Evolutionary conservation across 2,329 filamentous ascomycete species (phyloP).

Genomic region (Beauveria bassiana): DNA sequence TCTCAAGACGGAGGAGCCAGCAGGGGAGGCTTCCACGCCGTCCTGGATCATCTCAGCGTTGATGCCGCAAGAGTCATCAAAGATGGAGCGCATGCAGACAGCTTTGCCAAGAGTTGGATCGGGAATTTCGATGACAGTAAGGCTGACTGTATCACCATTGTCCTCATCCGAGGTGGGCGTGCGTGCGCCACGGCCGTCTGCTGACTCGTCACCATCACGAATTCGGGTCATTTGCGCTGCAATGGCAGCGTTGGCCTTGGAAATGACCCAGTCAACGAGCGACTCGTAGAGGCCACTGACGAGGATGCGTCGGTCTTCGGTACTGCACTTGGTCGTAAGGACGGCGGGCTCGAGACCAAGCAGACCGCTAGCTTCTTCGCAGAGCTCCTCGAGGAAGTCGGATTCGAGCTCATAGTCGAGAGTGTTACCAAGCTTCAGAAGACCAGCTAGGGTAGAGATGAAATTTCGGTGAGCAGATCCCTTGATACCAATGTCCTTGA

Average conservation of each 20-base stretch:
- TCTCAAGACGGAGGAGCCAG: slow-evolving; percentile 73
- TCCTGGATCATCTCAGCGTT: slow-evolving; percentile 97
- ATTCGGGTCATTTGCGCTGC: slow-evolving; percentile 62
- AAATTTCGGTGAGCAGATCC: slow-evolving; percentile 74
- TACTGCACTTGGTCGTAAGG: slow-evolving; percentile 69
- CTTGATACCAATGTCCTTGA: slow-evolving; percentile 92
- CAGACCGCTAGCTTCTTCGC: slow-evolving; percentile 81
- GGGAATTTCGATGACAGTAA: slow-evolving; percentile 83
- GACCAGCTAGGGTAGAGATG: slow-evolving; percentile 74
- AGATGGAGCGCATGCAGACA: slow-evolving; percentile 79
- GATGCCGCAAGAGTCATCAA: slow-evolving; percentile 88
- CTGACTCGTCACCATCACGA: slow-evolving; percentile 58
- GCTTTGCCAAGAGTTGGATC: slow-evolving; percentile 76
- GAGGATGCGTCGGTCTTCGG: slow-evolving; percentile 73
- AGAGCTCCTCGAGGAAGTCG: slow-evolving; percentile 76
- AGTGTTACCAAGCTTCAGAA: slow-evolving; percentile 88
- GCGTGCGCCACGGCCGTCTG: slow-evolving; percentile 51
- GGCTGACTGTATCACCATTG: slow-evolving; percentile 73
- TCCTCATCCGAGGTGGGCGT: slow-evolving; percentile 66
- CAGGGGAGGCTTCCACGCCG: slow-evolving; percentile 66
- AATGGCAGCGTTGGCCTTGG: slow-evolving; percentile 82
- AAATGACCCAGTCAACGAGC: slow-evolving; percentile 88
- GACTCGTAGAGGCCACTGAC: slow-evolving; percentile 88
- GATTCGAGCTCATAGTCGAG: slow-evolving; percentile 77
- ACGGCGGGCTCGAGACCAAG: slow-evolving; percentile 82